Base-by-base conservation (phyloP, 768 basidiomycete genomes). In the Hemileccinum rubropunctum region DNA sequence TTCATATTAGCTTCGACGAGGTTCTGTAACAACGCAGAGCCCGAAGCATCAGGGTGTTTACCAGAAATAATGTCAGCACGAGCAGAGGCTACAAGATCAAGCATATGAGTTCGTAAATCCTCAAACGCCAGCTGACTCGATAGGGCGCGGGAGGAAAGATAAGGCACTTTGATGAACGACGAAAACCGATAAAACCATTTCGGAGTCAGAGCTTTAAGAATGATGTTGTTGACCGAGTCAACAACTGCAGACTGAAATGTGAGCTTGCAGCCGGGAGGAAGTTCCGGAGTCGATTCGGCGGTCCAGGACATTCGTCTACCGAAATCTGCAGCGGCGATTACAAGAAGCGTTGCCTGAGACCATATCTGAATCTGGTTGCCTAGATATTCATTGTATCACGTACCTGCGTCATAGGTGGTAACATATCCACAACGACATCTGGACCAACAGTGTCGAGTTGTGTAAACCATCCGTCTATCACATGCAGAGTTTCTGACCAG, bases 1-100 rank as follows among this genome's bases (percentile, higher is more conserved):
- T 58, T 54, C 68, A 76, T 74, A 55, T 77, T 80, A 0, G 78
- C 77, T 50, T 73, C 68, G 7, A 79, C 76, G 21, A 80, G 58
- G 50, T 75, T 76, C 18, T 67, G 64, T 34, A 80, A 56, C 38
- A 80, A 61, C 13, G 75, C 73, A 27, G 73, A 64, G 21, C 73
- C 64, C 7, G 51, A 56, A 28, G 32, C 27, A 2, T 37, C 45
- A 2, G 54, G 36, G 48, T 51, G 54, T 47, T 69, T 62, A 1
- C 65, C 67, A 10, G 57, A 64, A 6, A 61, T 53, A 8, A 73
- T 63, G 46, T 69, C 68, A 3, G 63, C 66, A 10, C 75, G 69
- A 14, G 76, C 72, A 43, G 64, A 57, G 7, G 68, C 59, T 0
- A 78, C 66, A 15, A 79, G 60, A 11, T 75, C 72, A 20, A 69